phyloP scores from a whole-genome alignment of 2,329 filamentous ascomycete genomes.

The Xylaria sp. region DNA sequence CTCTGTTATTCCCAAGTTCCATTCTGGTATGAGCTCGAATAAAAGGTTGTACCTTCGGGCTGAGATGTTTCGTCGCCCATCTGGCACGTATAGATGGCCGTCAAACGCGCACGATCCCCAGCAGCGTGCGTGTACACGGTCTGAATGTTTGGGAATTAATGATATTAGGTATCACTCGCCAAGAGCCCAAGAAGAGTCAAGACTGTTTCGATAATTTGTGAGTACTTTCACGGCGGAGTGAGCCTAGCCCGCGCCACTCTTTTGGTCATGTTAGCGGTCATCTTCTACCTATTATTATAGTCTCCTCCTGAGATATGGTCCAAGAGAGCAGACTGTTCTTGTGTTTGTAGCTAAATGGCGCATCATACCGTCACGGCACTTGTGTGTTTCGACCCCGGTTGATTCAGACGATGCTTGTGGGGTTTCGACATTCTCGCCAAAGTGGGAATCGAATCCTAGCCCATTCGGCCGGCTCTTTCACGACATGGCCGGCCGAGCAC shows the following conservation, averaged over 20 bases:
- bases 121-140: neutral
- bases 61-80: neutral
- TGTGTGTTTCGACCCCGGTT: neutral
- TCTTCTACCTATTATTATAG: neutral
- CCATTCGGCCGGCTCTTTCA: constrained; percentile 3
- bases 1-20: neutral
- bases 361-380: constrained; percentile 12
- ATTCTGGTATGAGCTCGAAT: neutral
- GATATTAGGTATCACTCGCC: constrained; percentile 6
- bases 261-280: neutral
- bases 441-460: neutral
- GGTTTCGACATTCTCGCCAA: constrained; percentile 8
- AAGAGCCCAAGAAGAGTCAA: constrained; percentile 11
- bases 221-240: constrained; percentile 4
- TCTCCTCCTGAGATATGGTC: constrained; percentile 12
- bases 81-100: neutral
- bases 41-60: neutral
- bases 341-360: constrained; percentile 25
- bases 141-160: neutral
- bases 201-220: constrained; percentile 15
- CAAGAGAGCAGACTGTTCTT: neutral
- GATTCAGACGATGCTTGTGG: constrained; percentile 16
- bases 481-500: neutral
- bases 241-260: constrained; percentile 13
- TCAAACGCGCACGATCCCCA: neutral